phyloP scores from a whole-genome alignment of 768 basidiomycete species.

The Aureoboletus auriporus region DNA sequence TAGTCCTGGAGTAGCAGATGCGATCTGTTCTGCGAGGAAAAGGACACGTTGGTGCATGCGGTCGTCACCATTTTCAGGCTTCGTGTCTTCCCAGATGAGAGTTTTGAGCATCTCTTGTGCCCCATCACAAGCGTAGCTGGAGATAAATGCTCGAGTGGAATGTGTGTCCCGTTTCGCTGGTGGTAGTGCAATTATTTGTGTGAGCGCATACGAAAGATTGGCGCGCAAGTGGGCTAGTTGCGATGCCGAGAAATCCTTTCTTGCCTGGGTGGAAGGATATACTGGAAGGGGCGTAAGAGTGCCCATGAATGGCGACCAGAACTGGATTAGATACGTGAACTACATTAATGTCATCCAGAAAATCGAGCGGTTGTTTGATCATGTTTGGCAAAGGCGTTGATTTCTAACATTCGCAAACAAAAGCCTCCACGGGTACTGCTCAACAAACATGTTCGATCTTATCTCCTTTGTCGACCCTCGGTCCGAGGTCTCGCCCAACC shows the following conservation, averaged over 20 bases:
- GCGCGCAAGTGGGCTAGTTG: conserved; percentile 46
- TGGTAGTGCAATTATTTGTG: conserved; percentile 45
- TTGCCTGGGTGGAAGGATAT: conserved; percentile 50
- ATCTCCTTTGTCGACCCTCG: conserved; percentile 41
- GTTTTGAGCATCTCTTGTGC: conserved; percentile 50
- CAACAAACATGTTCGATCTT: conserved; percentile 74
- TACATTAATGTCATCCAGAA: no score
- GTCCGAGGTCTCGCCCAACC: conserved; percentile 80
- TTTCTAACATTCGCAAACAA: conserved; percentile 10
- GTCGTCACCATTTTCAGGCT: conserved; percentile 35
- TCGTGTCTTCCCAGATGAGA: conserved; percentile 52
- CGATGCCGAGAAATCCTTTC: conserved; percentile 48
- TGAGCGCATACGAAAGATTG: conserved; percentile 46
- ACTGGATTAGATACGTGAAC: no score
- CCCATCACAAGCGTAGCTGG: conserved; percentile 53
- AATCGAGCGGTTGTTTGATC: conserved; percentile 2
- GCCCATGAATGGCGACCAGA: conserved; percentile 16
- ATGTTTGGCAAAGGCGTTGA: conserved; percentile 7
- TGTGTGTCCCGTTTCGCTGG: conserved; percentile 42
- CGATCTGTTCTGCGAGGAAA: conserved; percentile 54
- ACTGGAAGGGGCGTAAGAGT: conserved; percentile 39
- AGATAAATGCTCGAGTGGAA: conserved; percentile 46
- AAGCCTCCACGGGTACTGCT: background rate
- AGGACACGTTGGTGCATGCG: conserved; percentile 47
- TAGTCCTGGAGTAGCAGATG: conserved; percentile 35